Conservation (phyloP, 371 early-diverging fungal species). For the Blakeslea trispora region DNA sequence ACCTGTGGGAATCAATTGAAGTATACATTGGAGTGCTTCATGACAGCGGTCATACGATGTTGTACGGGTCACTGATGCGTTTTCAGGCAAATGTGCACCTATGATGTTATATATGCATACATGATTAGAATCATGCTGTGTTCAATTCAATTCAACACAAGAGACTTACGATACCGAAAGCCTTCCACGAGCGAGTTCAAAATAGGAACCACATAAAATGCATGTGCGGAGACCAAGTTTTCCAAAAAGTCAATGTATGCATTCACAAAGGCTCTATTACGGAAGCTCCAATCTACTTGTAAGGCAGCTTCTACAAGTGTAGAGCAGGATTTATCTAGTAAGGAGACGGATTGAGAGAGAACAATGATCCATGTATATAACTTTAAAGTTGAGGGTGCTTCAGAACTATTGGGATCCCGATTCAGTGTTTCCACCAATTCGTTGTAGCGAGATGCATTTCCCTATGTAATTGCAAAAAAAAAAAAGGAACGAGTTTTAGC, state of each 20-base stretch:
- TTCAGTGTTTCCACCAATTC: conserved; percentile 52
- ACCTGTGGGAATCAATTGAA: conserved; percentile 80
- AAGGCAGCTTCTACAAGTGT: conserved; percentile 75
- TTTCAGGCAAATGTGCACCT: conserved; percentile 30
- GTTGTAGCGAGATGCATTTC: conserved; percentile 50
- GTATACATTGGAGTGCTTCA: conserved; percentile 63
- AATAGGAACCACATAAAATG: conserved; percentile 72
- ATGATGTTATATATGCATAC: neutral
- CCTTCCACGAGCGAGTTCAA: conserved; percentile 62
- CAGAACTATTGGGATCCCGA: conserved; percentile 42
- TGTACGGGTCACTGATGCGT: conserved; percentile 34
- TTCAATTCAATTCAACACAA: neutral
- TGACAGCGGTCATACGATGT: conserved; percentile 65
- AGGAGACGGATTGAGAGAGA: conserved; percentile 59
- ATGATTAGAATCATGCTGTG: neutral
- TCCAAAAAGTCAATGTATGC: conserved; percentile 74
- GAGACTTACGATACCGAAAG: conserved; percentile 64
- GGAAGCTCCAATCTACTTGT: conserved; percentile 66
- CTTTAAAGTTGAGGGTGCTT: conserved; percentile 50
- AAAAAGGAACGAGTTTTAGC: neutral
- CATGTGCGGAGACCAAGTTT: conserved; percentile 85
- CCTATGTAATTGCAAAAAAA: conserved; percentile 43
- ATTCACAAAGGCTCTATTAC: conserved; percentile 62
- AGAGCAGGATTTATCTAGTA: conserved; percentile 53
- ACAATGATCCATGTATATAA: conserved; percentile 55